These are phyloP conservation scores for Filosporella fistucella DNA, from an alignment of 495 filamentous ascomycete genomes.

Conservation along the genomic window DNA sequence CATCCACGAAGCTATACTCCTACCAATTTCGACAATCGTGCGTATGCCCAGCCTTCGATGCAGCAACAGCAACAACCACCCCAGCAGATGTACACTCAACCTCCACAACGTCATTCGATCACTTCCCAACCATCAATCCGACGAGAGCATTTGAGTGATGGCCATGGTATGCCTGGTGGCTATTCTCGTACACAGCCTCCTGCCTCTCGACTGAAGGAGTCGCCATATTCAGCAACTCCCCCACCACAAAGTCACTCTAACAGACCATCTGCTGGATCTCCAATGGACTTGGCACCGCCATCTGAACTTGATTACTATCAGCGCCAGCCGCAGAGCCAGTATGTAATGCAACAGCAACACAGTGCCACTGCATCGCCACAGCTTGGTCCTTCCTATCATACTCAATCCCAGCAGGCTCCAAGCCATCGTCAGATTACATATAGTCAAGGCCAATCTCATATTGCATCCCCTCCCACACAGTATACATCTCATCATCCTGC, in stretches of 20 bases:
- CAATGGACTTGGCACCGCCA: slow-evolving; percentile 14
- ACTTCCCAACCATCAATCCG: slow-evolving; percentile 16
- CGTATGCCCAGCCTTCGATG: slow-evolving; percentile 22
- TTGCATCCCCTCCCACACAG: slow-evolving; percentile 21
- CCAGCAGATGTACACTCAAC: slow-evolving; percentile 19
- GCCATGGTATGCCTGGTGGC: slow-evolving; percentile 13
- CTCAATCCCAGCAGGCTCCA: slow-evolving; percentile 8
- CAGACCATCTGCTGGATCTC: slow-evolving; percentile 18
- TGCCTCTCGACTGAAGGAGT: slow-evolving; percentile 19
- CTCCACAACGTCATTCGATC: slow-evolving; percentile 16
- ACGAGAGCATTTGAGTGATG: slow-evolving; percentile 20
- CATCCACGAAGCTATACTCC: slow-evolving; percentile 27
- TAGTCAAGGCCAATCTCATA: slow-evolving; percentile 9
- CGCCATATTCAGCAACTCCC: slow-evolving; percentile 20
- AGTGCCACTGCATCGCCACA: slow-evolving; percentile 20
- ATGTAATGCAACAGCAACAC: slow-evolving; percentile 17
- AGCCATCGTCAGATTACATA: slow-evolving; percentile 19
- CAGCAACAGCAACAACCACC: slow-evolving; percentile 18
- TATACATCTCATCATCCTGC: slow-evolving; percentile 8
- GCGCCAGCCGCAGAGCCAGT: slow-evolving; percentile 9
- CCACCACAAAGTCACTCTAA: slow-evolving; percentile 4
- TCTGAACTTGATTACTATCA: slow-evolving; percentile 24
- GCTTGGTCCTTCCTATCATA: slow-evolving; percentile 21
- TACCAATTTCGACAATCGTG: slow-evolving; percentile 25
- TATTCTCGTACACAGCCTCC: slow-evolving; percentile 16